Percentiles rank a stretch among this genome's conserved stretches.
Evolutionary conservation across 2,329 filamentous ascomycete genomes (phyloP).

Genomic region (Alternaria ventricosa): DNA sequence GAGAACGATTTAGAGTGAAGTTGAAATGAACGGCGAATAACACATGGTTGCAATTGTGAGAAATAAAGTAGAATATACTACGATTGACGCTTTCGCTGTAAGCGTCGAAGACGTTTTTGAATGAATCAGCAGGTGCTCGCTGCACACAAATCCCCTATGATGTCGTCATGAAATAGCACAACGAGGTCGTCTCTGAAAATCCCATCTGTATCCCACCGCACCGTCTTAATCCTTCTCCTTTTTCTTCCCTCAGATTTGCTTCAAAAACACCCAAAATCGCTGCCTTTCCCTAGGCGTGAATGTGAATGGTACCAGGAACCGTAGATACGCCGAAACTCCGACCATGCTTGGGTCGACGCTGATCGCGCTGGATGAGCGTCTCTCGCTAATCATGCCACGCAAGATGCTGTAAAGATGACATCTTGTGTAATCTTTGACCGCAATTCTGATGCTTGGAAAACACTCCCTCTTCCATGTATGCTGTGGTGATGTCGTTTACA

Average conservation of each 20-base stretch:
- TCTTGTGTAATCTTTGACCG: neutral
- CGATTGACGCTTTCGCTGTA: conserved; percentile 1
- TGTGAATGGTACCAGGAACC: neutral
- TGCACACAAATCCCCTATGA: neutral
- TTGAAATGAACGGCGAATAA: neutral
- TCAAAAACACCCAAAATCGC: neutral
- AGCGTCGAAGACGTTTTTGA: neutral
- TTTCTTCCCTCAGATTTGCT: neutral
- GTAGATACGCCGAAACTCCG: neutral
- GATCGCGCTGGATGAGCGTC: neutral
- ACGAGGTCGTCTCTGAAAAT: neutral
- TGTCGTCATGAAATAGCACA: neutral
- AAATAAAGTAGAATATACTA: neutral
- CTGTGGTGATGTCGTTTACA: neutral
- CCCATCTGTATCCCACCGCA: neutral
- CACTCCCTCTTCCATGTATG: neutral
- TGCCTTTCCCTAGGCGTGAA: neutral
- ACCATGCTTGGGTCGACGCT: neutral
- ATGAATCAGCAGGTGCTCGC: neutral
- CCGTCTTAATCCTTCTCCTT: neutral
- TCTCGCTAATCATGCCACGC: neutral
- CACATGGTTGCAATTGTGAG: neutral
- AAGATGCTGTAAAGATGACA: neutral
- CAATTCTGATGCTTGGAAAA: neutral
- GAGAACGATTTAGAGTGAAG: neutral